phyloP scores from a whole-genome alignment of 2,329 filamentous ascomycete genomes.

The Huntiella omanensis region DNA sequence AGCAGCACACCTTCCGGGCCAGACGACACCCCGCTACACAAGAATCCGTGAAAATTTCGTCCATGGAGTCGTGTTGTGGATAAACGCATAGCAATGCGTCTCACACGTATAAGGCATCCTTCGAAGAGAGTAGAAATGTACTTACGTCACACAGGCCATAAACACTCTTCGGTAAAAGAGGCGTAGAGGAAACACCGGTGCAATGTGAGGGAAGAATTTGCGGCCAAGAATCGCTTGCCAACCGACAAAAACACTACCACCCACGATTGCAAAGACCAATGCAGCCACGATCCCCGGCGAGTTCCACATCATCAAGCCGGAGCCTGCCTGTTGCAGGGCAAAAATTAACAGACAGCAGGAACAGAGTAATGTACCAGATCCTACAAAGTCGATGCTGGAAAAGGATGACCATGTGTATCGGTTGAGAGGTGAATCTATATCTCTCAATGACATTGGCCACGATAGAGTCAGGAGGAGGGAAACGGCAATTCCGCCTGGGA shows the following conservation, averaged over 20 bases:
- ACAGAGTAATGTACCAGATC: conserved; percentile 29
- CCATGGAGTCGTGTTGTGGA: no score
- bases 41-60: no score
- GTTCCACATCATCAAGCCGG: conserved; percentile 31
- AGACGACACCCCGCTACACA: no score
- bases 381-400: conserved; percentile 31
- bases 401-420: conserved; percentile 23
- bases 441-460: conserved; percentile 9
- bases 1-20: no score
- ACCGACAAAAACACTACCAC: conserved; percentile 28
- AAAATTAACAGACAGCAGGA: conserved; percentile 36
- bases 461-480: conserved; percentile 22
- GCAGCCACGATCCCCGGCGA: conserved; percentile 31
- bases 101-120: background rate
- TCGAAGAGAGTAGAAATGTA: conserved; percentile 6
- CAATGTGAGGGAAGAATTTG: conserved; percentile 21
- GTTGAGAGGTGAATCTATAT: conserved; percentile 3
- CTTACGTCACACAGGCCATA: conserved; percentile 30
- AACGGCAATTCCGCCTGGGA: conserved; percentile 27
- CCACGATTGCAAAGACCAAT: conserved; percentile 27
- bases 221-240: conserved; percentile 31
- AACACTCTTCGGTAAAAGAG: conserved; percentile 31
- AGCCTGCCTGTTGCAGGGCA: conserved; percentile 36
- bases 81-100: background rate
- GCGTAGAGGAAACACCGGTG: conserved; percentile 36